Conservation (phyloP, 805 yeast species). For the Metschnikowia anglica region DNA sequence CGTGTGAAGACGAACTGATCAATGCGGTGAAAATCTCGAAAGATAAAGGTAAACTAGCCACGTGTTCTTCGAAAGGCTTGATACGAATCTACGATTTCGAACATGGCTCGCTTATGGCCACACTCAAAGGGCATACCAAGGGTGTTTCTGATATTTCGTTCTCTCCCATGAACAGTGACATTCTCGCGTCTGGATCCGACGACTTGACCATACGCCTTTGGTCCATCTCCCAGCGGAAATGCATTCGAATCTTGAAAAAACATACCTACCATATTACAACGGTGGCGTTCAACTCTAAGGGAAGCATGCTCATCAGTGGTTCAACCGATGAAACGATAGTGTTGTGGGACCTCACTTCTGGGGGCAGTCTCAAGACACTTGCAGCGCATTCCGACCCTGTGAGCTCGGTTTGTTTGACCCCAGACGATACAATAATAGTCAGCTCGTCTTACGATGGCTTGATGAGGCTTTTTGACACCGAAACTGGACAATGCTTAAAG, state of each 20-base stretch:
- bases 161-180: constrained; percentile 65
- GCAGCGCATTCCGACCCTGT: constrained; percentile 95
- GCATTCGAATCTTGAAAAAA: constrained; percentile 56
- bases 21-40: constrained; percentile 63
- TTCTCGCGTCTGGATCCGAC: constrained; percentile 82
- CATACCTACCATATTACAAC: constrained; percentile 85
- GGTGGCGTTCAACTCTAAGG: constrained; percentile 67
- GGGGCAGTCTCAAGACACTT: constrained; percentile 69
- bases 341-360: constrained; percentile 80
- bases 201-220: constrained; percentile 79
- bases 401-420: constrained; percentile 67
- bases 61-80: constrained; percentile 37
- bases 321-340: constrained; percentile 89
- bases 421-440: constrained; percentile 77
- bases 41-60: constrained; percentile 56
- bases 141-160: constrained; percentile 78
- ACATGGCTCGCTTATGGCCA: constrained; percentile 18
- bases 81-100: constrained; percentile 28
- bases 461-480: constrained; percentile 84
- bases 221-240: constrained; percentile 53
- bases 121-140: constrained; percentile 56
- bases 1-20: constrained; percentile 13
- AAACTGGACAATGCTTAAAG: constrained; percentile 86
- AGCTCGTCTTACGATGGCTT: constrained; percentile 92
- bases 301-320: constrained; percentile 77